A percentile compares a stretch with the other conserved stretches of the same genome.
Conservation (phyloP, 2,329 filamentous ascomycete genomes). For the Sporothrix dimorphospora region DNA sequence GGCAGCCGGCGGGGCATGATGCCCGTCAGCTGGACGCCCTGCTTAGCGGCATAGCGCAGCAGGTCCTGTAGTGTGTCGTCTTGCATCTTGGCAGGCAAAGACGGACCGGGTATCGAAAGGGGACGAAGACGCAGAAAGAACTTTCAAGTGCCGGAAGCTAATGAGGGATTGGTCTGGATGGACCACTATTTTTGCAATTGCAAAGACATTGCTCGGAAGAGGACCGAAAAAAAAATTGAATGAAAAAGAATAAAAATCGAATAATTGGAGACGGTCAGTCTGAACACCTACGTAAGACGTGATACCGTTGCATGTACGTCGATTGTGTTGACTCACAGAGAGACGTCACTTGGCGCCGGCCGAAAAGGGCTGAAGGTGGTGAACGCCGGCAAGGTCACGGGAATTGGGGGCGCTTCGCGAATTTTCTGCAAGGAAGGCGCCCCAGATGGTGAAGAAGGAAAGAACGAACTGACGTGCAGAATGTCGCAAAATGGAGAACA, state of each 20-base stretch:
- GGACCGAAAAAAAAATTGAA: not conserved
- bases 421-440: not conserved
- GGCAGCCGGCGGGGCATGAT: conserved; percentile 69
- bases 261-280: not conserved
- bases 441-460: not conserved
- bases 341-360: not conserved
- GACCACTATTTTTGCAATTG: not conserved
- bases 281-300: not conserved
- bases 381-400: conserved; percentile 7
- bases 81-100: not conserved
- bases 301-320: not conserved
- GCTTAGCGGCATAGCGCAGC: conserved; percentile 62
- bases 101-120: not conserved
- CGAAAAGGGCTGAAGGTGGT: not conserved
- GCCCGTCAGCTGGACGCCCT: conserved; percentile 68
- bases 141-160: not conserved
- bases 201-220: not conserved
- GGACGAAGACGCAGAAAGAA: not conserved
- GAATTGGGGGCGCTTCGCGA: not conserved
- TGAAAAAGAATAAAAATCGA: not conserved
- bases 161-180: not conserved
- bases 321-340: not conserved
- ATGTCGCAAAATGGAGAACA: too few species aligned
- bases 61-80: conserved; percentile 31
- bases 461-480: not conserved